These are phyloP conservation scores for Penicillium sp. DNA, from an alignment of 2,329 filamentous ascomycete species.

Conservation along the genomic window DNA sequence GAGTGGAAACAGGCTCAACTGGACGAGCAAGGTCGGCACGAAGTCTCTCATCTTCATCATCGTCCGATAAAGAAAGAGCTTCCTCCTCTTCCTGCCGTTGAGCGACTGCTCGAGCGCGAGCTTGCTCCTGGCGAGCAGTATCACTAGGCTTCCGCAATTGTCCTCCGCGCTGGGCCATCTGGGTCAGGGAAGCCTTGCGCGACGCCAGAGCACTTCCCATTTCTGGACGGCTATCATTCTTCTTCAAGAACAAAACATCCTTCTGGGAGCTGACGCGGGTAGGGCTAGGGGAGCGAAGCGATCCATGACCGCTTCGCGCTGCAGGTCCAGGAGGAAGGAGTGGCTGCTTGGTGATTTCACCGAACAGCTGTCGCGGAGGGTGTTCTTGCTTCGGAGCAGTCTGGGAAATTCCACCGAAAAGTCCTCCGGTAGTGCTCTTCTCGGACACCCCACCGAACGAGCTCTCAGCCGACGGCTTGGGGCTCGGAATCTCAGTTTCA, in stretches of 20 bases:
- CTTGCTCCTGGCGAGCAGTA: constrained; percentile 27
- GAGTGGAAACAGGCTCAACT: constrained; percentile 41
- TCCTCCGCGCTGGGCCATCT: constrained; percentile 32
- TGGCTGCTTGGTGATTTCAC: constrained; percentile 43
- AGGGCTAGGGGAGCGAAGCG: constrained; percentile 48
- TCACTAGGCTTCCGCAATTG: constrained; percentile 26
- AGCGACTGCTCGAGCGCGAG: constrained; percentile 32
- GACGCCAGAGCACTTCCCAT: constrained; percentile 41
- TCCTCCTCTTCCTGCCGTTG: constrained; percentile 34
- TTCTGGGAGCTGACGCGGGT: constrained; percentile 35
- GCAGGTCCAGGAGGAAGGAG: constrained; percentile 35
- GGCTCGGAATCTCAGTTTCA: constrained; percentile 33
- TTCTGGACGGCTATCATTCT: constrained; percentile 32
- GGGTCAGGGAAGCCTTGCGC: constrained; percentile 39
- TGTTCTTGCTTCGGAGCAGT: constrained; percentile 24
- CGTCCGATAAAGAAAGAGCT: constrained; percentile 41
- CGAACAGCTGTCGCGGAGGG: constrained; percentile 41
- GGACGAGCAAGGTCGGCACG: constrained; percentile 46
- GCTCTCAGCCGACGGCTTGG: constrained; percentile 44
- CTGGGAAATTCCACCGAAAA: constrained; percentile 42
- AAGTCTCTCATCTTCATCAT: constrained; percentile 49
- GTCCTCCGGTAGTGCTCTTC: constrained; percentile 38
- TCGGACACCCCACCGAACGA: constrained; percentile 43
- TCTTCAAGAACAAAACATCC: constrained; percentile 25
- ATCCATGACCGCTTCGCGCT: constrained; percentile 31